Base-by-base conservation (phyloP, 331 rosid genomes). In the Prunus yedoensis region DNA sequence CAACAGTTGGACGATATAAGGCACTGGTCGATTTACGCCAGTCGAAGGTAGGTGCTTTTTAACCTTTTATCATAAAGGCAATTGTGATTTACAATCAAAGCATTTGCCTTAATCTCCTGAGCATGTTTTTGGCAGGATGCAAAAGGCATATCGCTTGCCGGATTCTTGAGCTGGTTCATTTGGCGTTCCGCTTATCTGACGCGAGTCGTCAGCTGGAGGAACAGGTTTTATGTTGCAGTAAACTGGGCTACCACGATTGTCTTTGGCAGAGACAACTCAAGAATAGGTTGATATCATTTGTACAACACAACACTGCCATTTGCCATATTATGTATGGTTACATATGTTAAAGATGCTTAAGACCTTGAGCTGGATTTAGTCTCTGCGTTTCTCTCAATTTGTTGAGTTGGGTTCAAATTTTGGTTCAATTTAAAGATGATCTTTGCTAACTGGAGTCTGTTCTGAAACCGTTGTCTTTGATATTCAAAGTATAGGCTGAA, bases 151-250 rank as follows among this genome's bases (percentile, higher is more conserved):
- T 87, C 97, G 16, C 80, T 65, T 74, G 98, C 97, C 52, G 97
- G 98, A 50, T 94, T 94, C 74, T 14, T 74, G 4, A 94, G 99
- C 85, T 94, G 97, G 96, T 54, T 94, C 74, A 61, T 94, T 53
- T 94, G 98, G 98, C 95, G 98, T 18, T 94, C 98, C 1, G 98
- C 98, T 35, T 91, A 94, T 75, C 95, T 94, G 3, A 91, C 97
- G 6, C 93, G 97, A 27, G 98, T 94, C 9, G 61, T 91, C 38
- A n/a, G n/a, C n/a, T n/a, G n/a, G n/a, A n/a, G n/a, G n/a, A n/a
- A n/a, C n/a, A n/a, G n/a, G n/a, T n/a, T 94, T 46, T 94, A 94
- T 69, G 98, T 94, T 77, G 97, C 96, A n/a, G 89, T 89, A 23
- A 94, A 94, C 84, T 94, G 98, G 98, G 96, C 89, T 35, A 94